Evolutionary conservation across 1,284 basidiomycete genomes (phyloP).

Genomic region (Amylostereum areolatum): DNA sequence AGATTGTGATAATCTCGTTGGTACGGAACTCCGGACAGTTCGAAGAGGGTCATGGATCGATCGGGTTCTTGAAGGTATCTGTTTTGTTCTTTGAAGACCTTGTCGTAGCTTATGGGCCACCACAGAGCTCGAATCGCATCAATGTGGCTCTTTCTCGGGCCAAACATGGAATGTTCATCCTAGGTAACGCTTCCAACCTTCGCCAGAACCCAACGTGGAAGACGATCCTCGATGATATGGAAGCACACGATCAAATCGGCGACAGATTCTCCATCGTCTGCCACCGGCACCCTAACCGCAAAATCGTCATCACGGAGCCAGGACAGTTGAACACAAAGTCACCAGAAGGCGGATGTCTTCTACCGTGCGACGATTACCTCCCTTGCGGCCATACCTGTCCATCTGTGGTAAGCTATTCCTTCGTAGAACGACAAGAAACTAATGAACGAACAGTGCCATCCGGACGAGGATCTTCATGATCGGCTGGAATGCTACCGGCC

Average conservation of each 20-base stretch:
- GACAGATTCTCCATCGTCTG: constrained; percentile 53
- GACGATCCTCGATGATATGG: constrained; percentile 50
- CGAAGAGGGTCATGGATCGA: constrained; percentile 29
- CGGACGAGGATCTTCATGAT: constrained; percentile 52
- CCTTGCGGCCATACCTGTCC: constrained; percentile 68
- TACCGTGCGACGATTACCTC: constrained; percentile 48
- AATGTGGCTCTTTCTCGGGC: constrained; percentile 75
- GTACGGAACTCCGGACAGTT: constrained; percentile 57
- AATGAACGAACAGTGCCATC: constrained; percentile 49
- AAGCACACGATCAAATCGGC: constrained; percentile 40
- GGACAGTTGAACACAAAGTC: constrained; percentile 46
- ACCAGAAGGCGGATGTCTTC: constrained; percentile 68
- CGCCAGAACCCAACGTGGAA: constrained; percentile 53
- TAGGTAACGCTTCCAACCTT: constrained; percentile 59
- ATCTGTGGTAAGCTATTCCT: constrained; percentile 39
- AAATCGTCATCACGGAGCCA: constrained; percentile 40
- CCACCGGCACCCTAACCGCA: constrained; percentile 43
- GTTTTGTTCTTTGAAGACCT: background rate
- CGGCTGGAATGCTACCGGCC: constrained; percentile 42
- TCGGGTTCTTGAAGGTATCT: constrained; percentile 64
- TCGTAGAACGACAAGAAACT: too few species aligned
- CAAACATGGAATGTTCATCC: constrained; percentile 62
- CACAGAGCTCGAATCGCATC: constrained; percentile 35
- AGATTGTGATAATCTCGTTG: constrained; percentile 65
- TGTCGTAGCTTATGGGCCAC: too few species aligned